Evolutionary conservation across 495 filamentous ascomycete genomes (phyloP).

Genomic region (Ramalina intermedia): DNA sequence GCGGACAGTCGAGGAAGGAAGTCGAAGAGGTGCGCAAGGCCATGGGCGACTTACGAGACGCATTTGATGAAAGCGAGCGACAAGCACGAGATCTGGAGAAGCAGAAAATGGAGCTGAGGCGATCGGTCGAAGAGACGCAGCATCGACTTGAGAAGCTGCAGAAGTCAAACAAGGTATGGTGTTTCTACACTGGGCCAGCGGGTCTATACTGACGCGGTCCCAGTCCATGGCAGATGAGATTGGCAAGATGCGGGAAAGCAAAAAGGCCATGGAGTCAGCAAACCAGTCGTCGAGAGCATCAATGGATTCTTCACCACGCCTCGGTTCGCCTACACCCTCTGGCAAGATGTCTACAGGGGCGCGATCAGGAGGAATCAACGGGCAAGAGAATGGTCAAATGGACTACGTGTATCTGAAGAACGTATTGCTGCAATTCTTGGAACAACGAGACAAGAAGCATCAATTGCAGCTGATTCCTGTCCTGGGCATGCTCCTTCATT

Average conservation of each 20-base stretch:
- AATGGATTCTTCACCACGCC: constrained; percentile 43
- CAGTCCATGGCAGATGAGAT: constrained; percentile 35
- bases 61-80: constrained; percentile 75
- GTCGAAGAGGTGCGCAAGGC: constrained; percentile 58
- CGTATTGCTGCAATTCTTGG: constrained; percentile 84
- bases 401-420: constrained; percentile 92
- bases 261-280: constrained; percentile 26
- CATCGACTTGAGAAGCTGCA: constrained; percentile 63
- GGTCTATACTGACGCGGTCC: constrained; percentile 3
- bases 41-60: constrained; percentile 62
- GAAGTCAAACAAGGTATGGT: constrained; percentile 46
- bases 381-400: constrained; percentile 23
- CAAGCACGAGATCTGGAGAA: constrained; percentile 69
- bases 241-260: constrained; percentile 22
- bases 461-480: constrained; percentile 87
- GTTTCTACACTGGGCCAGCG: not conserved
- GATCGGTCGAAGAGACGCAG: constrained; percentile 63
- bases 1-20: constrained; percentile 55
- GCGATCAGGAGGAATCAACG: constrained; percentile 26
- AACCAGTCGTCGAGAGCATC: constrained; percentile 47
- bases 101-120: constrained; percentile 61
- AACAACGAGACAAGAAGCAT: constrained; percentile 83
- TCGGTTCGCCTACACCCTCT: constrained; percentile 25
- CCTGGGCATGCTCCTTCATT: constrained; percentile 76
- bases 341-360: constrained; percentile 28